Evolutionary conservation across 768 basidiomycete genomes (phyloP), one percentile per base, ranked within the genome.

Genomic region (Lentinula lateritia): DNA sequence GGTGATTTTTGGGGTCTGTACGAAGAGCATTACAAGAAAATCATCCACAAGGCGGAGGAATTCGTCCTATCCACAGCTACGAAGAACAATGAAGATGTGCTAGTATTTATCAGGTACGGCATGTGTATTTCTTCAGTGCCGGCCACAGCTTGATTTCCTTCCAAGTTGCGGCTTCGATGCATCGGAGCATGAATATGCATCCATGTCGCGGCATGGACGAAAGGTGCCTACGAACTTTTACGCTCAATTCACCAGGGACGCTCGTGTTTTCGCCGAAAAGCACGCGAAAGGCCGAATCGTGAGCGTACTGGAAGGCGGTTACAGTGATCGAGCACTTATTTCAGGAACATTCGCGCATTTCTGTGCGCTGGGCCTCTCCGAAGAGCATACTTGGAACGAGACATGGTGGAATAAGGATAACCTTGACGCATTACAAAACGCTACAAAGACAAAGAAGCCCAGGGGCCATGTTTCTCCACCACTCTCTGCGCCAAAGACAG

Each of bases 221-320:
- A 89, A 89, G 63, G 93, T 98, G 0, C 95, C 95, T 0, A 80
- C 86, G 0, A 85, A 86, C 0, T 97, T 97, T 73, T 98, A 90
- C 71, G 76, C 88, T 66, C 88, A 84, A 9, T 96, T 98, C 67
- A 86, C 93, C 0, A 78, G 74, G 4, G 93, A 96, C 66, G 83
- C 85, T 0, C 77, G 82, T 57, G 69, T 66, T 0, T 82, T 99
- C 60, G 87, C 89, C 6, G 81, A 89, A 32, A 65, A 71, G 50
- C 86, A 86, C 64, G 85, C 92, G 0, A 67, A 71, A 1, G 93
- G 94, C 0, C 81, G 86, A 45, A 66, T 96, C 5, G 79, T 98
- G 42, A 94, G 92, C 66, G 91, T 98, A 0, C 83, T 99, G 1
- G 96, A 99, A 74, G 96, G 96, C 1, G 96, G 95, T 1, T 98